Base-by-base conservation (phyloP, 306 rosid genomes). In the Vigna mungo region DNA sequence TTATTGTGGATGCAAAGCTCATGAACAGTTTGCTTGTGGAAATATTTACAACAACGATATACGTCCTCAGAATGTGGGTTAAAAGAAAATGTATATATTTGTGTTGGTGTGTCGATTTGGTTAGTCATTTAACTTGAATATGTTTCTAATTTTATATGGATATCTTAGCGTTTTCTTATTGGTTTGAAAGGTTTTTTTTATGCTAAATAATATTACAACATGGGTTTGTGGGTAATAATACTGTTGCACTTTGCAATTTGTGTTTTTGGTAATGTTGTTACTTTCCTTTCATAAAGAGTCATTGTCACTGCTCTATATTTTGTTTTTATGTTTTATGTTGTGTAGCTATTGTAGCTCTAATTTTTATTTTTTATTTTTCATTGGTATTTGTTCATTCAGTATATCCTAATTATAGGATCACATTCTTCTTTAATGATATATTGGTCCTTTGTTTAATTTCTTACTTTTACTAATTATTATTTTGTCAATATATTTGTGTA, bases 1-100 rank as follows among this genome's bases (percentile, higher is more conserved):
- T 79, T 79, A 60, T 48, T 72, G 76, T 83, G 72, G 52, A 78
- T 15, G 58, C 69, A 21, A 5, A 39, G 49, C 59, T 62, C 48
- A 14, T 47, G 6, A 17, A 71, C 55, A 77, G 69, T 65, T 54
- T 14, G 70, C 12, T 37, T 67, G 58, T 7, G 9, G 62, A 52
- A 37, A 46, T 41, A 7, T 12, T 20, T 72, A 56, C 27, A 62
- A 16, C 27, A 54, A 71, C 78, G 78, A 43, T 32, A 39, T 37
- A 49, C 32, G 80, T 59, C 12, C 20, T 3, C 43, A 59, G 64
- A 58, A 58, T 17, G 20, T 39, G 70, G 77, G 68, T 2, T 0
- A 68, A 36, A 60, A 9, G n/a, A 60, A 39, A 39, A 30, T 68
- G n/a, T 1, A 5, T 43, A 68, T 53, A 4, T 18, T 66, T 25